Conservation (phyloP, 345 rosid genomes). For the Populus deltoides region DNA sequence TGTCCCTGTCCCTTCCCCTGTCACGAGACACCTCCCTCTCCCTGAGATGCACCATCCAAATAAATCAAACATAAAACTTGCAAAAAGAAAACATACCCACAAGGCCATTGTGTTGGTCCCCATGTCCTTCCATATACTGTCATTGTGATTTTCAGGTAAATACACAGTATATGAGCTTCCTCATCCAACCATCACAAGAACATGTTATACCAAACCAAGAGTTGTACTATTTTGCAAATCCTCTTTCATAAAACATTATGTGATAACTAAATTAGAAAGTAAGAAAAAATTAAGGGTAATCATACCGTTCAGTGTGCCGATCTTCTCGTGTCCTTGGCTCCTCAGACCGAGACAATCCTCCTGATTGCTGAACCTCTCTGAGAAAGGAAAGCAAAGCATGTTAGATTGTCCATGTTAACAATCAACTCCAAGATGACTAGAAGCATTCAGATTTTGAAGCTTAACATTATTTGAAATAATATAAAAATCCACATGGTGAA, state of each 20-base stretch:
- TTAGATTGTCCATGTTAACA: neutral
- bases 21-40: conserved; percentile 74
- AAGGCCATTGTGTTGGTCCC: neutral
- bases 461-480: neutral
- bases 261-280: neutral
- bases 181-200: neutral
- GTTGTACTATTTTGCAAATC: neutral
- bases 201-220: neutral
- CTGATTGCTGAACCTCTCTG: conserved; percentile 68
- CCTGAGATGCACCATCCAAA: conserved; percentile 20
- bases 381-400: neutral
- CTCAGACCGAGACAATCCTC: conserved; percentile 61
- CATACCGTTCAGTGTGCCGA: conserved; percentile 55
- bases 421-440: neutral
- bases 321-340: conserved; percentile 86
- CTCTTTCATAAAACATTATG: neutral
- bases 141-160: neutral
- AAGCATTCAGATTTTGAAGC: neutral
- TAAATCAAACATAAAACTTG: neutral
- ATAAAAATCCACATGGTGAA: neutral
- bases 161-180: neutral
- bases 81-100: neutral
- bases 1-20: conserved; percentile 70
- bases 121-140: neutral
- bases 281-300: neutral